Conservation (phyloP, 2,329 filamentous ascomycete species). For the Atkinsonella texensis region DNA sequence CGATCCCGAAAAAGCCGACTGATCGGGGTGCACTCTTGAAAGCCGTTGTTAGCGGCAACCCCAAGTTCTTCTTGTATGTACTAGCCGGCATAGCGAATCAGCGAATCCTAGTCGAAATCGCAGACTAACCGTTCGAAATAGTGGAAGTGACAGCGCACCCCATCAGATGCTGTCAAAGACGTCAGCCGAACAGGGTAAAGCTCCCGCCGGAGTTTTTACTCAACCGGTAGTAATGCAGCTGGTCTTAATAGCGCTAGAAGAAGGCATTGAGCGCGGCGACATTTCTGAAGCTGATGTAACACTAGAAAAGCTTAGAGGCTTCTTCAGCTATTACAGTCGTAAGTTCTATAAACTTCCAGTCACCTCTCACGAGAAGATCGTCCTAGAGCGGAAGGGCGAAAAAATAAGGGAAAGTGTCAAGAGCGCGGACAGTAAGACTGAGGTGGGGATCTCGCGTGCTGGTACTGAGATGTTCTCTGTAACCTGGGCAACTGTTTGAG, state of each 20-base stretch:
- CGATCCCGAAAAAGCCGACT: slow-evolving; percentile 59
- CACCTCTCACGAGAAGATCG: slow-evolving; percentile 16
- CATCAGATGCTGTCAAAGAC: slow-evolving; percentile 50
- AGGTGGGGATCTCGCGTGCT: slow-evolving; percentile 32
- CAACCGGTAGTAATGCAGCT: slow-evolving; percentile 58
- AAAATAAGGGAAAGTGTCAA: slow-evolving; percentile 27
- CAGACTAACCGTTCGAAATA: slow-evolving; percentile 12
- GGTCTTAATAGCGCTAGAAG: slow-evolving; percentile 50
- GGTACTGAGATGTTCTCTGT: slow-evolving; percentile 30
- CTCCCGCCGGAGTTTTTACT: slow-evolving; percentile 68
- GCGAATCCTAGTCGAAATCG: not conserved
- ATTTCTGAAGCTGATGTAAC: slow-evolving; percentile 41
- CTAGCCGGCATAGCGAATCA: not conserved
- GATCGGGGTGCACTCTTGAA: slow-evolving; percentile 62
- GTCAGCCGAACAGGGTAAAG: slow-evolving; percentile 31
- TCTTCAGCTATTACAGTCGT: slow-evolving; percentile 40
- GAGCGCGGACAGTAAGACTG: slow-evolving; percentile 24
- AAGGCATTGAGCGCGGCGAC: slow-evolving; percentile 42
- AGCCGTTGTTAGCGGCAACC: slow-evolving; percentile 44
- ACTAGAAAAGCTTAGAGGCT: slow-evolving; percentile 39
- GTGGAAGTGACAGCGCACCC: slow-evolving; percentile 50
- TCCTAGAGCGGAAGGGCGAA: slow-evolving; percentile 29
- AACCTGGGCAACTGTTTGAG: slow-evolving; percentile 16
- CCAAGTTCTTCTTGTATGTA: slow-evolving; percentile 55
- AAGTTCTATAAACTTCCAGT: slow-evolving; percentile 37